Percentiles rank a stretch among this genome's conserved stretches.
Evolutionary conservation across 2,329 filamentous ascomycete species (phyloP).

Genomic region (Fusarium guadeloupense): DNA sequence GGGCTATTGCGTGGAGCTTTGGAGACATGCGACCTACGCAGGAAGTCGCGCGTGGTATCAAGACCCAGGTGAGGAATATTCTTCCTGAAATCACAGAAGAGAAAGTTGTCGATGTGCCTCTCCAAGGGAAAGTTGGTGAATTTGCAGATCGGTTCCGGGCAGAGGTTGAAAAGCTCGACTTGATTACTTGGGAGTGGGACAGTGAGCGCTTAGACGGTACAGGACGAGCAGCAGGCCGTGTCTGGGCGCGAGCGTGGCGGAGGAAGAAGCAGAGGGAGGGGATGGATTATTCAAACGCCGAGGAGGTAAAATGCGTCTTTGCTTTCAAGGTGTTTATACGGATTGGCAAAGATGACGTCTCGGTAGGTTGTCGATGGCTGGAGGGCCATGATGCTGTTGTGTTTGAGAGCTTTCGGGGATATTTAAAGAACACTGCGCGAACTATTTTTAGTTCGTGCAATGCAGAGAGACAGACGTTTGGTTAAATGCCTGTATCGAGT

Average conservation of each 20-base stretch:
- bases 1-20: slow-evolving; percentile 92
- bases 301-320: slow-evolving; percentile 55
- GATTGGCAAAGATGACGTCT: slow-evolving; percentile 52
- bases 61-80: slow-evolving; percentile 53
- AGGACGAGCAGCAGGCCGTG: slow-evolving; percentile 73
- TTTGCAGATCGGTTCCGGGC: slow-evolving; percentile 51
- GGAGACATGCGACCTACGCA: slow-evolving; percentile 68
- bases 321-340: slow-evolving; percentile 67
- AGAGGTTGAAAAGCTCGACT: slow-evolving; percentile 64
- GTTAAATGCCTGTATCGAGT: too few relatives aligned
- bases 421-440: slow-evolving; percentile 64
- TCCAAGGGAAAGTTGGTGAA: slow-evolving; percentile 51
- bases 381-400: slow-evolving; percentile 77
- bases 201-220: slow-evolving; percentile 61
- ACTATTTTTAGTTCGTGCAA: neutral
- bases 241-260: slow-evolving; percentile 81
- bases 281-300: slow-evolving; percentile 29
- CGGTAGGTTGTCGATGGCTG: slow-evolving; percentile 67
- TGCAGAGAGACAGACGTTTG: neutral
- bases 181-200: slow-evolving; percentile 73
- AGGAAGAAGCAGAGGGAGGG: slow-evolving; percentile 62
- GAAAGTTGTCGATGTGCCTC: slow-evolving; percentile 57
- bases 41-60: slow-evolving; percentile 56
- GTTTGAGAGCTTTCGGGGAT: slow-evolving; percentile 89
- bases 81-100: slow-evolving; percentile 56